These are phyloP conservation scores for Turnera subulata DNA, from an alignment of 345 rosid genomes.

Conservation along the genomic window DNA sequence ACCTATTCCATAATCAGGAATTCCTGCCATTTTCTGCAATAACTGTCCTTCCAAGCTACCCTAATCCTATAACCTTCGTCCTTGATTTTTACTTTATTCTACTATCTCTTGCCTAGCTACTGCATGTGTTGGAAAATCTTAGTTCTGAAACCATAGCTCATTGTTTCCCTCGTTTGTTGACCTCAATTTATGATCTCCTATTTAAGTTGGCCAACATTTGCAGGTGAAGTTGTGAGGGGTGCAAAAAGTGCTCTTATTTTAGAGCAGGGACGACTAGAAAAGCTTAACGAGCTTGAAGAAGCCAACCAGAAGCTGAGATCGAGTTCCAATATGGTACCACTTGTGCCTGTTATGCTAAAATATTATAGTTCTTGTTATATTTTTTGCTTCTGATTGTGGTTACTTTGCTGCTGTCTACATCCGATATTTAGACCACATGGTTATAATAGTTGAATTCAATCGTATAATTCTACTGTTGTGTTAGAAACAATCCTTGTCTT, in stretches of 20 bases:
- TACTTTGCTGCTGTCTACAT: too few species aligned
- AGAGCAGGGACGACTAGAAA: constrained; percentile 63
- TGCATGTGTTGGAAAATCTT: too few species aligned
- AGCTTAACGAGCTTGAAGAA: constrained; percentile 53
- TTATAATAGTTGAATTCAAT: too few species aligned
- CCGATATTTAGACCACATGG: too few species aligned
- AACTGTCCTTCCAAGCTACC: too few species aligned
- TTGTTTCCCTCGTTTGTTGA: neutral
- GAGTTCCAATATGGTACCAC: constrained; percentile 51
- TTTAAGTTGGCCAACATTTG: constrained; percentile 10
- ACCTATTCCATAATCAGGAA: too few species aligned
- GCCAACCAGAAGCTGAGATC: constrained; percentile 38
- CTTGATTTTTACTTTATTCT: too few species aligned
- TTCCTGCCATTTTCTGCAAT: too few species aligned
- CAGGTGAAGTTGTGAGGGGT: constrained; percentile 58
- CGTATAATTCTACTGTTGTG: too few species aligned
- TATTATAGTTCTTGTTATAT: neutral
- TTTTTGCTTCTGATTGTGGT: neutral
- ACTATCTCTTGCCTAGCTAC: too few species aligned
- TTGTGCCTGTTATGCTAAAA: neutral
- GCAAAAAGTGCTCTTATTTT: constrained; percentile 56
- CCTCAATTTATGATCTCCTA: neutral
- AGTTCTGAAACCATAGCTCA: neutral
- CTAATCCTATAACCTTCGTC: too few species aligned
- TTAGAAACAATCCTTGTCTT: too few species aligned